A percentile compares a stretch with the other conserved stretches of the same genome.
phyloP scores from a whole-genome alignment of 306 rosid species.

The Boehmeria nivea region DNA sequence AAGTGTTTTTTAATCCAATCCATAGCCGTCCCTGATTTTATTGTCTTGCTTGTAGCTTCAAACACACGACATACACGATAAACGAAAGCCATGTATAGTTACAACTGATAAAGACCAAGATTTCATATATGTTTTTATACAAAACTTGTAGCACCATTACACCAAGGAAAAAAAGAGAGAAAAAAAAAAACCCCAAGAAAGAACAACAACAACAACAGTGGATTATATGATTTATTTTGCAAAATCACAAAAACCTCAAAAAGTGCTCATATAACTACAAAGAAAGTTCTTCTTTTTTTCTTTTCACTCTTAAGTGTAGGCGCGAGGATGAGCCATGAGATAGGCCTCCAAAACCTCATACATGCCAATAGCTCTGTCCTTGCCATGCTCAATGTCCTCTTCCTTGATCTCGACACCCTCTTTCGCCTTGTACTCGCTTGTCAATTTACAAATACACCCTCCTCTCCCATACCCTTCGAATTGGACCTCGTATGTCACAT shows the following conservation, averaged over 20 bases:
- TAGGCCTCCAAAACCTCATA: constrained; percentile 44
- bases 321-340: constrained; percentile 38
- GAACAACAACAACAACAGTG: background rate
- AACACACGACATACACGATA: too few relatives aligned
- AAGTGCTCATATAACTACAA: background rate
- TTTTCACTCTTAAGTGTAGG: constrained; percentile 21
- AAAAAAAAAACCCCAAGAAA: too few relatives aligned
- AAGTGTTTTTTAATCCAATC: too few relatives aligned
- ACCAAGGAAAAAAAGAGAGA: background rate
- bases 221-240: background rate
- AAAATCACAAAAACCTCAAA: background rate
- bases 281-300: background rate
- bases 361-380: constrained; percentile 38
- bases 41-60: too few relatives aligned
- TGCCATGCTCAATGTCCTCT: constrained; percentile 35
- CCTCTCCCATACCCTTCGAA: constrained; percentile 38
- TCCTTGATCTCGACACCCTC: constrained; percentile 29
- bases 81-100: background rate
- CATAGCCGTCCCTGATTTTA: too few relatives aligned
- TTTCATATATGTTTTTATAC: background rate
- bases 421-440: constrained; percentile 32
- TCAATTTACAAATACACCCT: constrained; percentile 36
- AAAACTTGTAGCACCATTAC: too few relatives aligned
- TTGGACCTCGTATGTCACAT: constrained; percentile 33
- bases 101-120: background rate